Evolutionary conservation across 345 rosid species (phyloP), one percentile per base, ranked within the genome.

Genomic region (Sonneratia alba): DNA sequence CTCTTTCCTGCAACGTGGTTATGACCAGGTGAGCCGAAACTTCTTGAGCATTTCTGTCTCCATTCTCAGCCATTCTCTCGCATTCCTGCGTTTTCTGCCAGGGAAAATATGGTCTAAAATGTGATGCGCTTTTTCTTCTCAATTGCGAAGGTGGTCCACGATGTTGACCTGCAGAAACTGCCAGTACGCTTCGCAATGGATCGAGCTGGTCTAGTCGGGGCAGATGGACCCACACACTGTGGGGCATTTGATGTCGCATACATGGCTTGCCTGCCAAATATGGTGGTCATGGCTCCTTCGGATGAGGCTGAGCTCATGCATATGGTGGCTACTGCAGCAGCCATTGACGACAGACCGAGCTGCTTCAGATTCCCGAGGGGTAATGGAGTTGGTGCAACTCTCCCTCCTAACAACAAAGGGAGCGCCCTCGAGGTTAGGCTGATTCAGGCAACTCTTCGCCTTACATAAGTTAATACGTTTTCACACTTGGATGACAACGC

Each of bases 301-400:
- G 89, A 89, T 73, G 96, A 89, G 79, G 87, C 89, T 27, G 91
- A 89, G 79, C 88, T 89, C 34, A 83, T 85, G 85, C 88, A 87
- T 83, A 87, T 87, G 86, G 90, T 89, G 73, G 96, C 96, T 21
- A 89, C 96, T 18, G 90, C 92, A 38, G 92, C 88, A 67, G 82
- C 83, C 55, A 89, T 89, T 45, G 90, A 89, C 43, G 96, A 89
- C 80, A 82, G 96, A 62, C 92, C 96, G 21, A 86, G 90, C 81
- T 89, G 96, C 85, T 87, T 89, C 82, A 86, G 96, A 72, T 89
- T 86, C 78, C 96, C 96, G 8, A 81, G 96, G 74, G 96, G 96
- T 55, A 89, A 84, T 53, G 96, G 96, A 9, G 66, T 82, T 36
- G 96, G 96, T 38, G 83, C 72, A 13, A 27, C 68, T 76, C 89